Conservation (phyloP, 1,284 basidiomycete genomes). For the Heterobasidion parviporum region DNA sequence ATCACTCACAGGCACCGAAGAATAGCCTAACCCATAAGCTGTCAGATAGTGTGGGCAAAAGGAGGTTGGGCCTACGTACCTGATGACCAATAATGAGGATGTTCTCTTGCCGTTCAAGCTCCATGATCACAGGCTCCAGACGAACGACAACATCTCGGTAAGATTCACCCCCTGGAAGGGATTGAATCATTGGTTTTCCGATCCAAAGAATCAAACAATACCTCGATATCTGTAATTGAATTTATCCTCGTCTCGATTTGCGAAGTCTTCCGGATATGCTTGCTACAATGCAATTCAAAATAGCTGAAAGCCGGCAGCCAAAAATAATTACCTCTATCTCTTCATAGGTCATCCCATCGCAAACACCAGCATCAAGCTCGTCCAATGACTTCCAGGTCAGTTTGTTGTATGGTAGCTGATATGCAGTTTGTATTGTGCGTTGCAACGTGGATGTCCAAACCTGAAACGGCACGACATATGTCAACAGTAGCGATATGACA, state of each 20-base stretch:
- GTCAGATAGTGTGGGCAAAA: too few relatives aligned
- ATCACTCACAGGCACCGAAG: constrained; percentile 73
- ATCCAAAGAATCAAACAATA: constrained; percentile 6
- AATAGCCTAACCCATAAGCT: constrained; percentile 52
- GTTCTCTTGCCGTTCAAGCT: constrained; percentile 95
- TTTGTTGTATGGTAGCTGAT: constrained; percentile 79
- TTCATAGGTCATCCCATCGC: constrained; percentile 99
- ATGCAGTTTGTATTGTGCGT: constrained; percentile 89
- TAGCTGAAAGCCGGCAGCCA: background rate
- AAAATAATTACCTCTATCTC: constrained; percentile 76
- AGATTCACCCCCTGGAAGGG: constrained; percentile 69
- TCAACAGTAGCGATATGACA: background rate
- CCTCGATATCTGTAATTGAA: constrained; percentile 98
- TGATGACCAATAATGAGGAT: constrained; percentile 97
- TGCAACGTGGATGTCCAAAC: constrained; percentile 97
- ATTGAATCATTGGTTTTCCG: too few relatives aligned
- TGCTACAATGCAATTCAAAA: constrained; percentile 35
- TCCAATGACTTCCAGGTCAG: constrained; percentile 98
- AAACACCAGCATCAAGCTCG: constrained; percentile 97
- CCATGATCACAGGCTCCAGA: constrained; percentile 98
- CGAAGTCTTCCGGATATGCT: constrained; percentile 97
- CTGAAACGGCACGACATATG: constrained; percentile 19
- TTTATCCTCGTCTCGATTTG: constrained; percentile 98
- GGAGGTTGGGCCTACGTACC: constrained; percentile 26
- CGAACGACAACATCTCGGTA: constrained; percentile 95